phyloP scores from a whole-genome alignment of 1,284 basidiomycete genomes.

The Leccinum variabile region DNA sequence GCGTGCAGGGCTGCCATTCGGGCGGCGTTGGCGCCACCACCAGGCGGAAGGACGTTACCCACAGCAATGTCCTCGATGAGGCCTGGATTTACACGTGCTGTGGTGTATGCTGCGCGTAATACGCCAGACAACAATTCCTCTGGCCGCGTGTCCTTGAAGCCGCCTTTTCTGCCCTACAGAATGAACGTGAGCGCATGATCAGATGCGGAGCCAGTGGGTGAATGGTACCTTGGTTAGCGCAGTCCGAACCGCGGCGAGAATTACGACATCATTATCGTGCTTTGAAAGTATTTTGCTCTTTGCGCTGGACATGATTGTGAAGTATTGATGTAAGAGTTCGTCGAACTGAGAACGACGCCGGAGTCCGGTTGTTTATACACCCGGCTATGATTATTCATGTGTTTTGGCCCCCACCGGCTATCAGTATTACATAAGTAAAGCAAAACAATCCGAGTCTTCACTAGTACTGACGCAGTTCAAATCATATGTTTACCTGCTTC shows the following conservation, averaged over 20 bases:
- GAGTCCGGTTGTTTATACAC: slow-evolving; percentile 20
- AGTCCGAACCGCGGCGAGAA: slow-evolving; percentile 85
- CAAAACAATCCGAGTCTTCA: neutral
- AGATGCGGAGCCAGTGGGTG: neutral
- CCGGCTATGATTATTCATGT: slow-evolving; percentile 25
- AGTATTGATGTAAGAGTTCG: neutral
- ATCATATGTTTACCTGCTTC: slow-evolving; percentile 8
- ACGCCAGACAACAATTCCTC: slow-evolving; percentile 89
- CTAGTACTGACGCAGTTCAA: too few relatives aligned
- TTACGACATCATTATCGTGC: slow-evolving; percentile 84
- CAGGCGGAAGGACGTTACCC: slow-evolving; percentile 92
- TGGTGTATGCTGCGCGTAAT: slow-evolving; percentile 70
- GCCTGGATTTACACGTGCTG: slow-evolving; percentile 70
- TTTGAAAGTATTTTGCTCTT: slow-evolving; percentile 55
- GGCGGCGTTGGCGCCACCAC: slow-evolving; percentile 87
- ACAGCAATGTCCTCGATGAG: slow-evolving; percentile 90
- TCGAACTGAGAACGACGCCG: neutral
- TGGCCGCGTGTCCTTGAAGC: slow-evolving; percentile 90
- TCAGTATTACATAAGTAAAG: neutral
- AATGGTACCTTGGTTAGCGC: slow-evolving; percentile 79
- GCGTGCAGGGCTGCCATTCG: slow-evolving; percentile 93
- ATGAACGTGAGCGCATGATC: slow-evolving; percentile 16
- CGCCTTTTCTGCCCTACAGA: slow-evolving; percentile 80
- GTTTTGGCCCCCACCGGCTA: slow-evolving; percentile 22
- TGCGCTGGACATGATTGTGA: slow-evolving; percentile 24